These are phyloP conservation scores for Nakaseomyces kungkrabaensis DNA, from an alignment of 1,139 yeast genomes.

Conservation along the genomic window DNA sequence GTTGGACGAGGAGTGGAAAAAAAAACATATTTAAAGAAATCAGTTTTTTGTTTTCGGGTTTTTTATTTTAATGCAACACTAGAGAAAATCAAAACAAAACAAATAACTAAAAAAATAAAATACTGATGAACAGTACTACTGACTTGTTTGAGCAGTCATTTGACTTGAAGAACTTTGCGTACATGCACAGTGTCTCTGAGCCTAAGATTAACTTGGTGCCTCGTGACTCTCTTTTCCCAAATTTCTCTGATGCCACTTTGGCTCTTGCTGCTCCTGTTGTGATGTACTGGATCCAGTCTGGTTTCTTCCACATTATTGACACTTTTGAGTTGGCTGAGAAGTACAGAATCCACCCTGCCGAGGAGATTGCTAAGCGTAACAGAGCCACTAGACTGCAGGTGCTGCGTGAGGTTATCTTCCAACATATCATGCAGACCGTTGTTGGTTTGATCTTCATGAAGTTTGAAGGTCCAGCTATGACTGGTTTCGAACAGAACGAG, in stretches of 20 bases:
- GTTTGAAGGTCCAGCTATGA: conserved; percentile 53
- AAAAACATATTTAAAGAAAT: too few relatives aligned
- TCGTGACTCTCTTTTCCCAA: conserved; percentile 12
- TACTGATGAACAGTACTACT: conserved; percentile 1
- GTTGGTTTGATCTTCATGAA: conserved; percentile 49
- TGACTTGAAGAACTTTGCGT: conserved; percentile 13
- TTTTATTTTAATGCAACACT: neutral
- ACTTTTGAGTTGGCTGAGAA: conserved; percentile 62
- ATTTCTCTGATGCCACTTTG: conserved; percentile 48
- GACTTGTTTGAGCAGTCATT: conserved; percentile 8
- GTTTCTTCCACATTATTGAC: conserved; percentile 67
- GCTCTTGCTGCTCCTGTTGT: conserved; percentile 68
- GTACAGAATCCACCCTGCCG: conserved; percentile 86
- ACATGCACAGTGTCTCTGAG: conserved; percentile 15
- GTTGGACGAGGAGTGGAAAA: too few relatives aligned
- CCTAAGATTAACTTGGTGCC: conserved; percentile 11
- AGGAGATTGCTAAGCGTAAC: conserved; percentile 67
- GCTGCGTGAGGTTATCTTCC: conserved; percentile 67
- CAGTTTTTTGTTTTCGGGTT: neutral
- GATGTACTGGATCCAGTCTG: conserved; percentile 75
- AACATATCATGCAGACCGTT: conserved; percentile 71
- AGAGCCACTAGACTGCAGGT: conserved; percentile 64
- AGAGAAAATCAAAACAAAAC: neutral
- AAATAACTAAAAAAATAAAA: neutral
- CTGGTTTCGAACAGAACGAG: conserved; percentile 62